Evolutionary conservation across 2,329 filamentous ascomycete species (phyloP).

Genomic region (Cladosporium cucumerinum): DNA sequence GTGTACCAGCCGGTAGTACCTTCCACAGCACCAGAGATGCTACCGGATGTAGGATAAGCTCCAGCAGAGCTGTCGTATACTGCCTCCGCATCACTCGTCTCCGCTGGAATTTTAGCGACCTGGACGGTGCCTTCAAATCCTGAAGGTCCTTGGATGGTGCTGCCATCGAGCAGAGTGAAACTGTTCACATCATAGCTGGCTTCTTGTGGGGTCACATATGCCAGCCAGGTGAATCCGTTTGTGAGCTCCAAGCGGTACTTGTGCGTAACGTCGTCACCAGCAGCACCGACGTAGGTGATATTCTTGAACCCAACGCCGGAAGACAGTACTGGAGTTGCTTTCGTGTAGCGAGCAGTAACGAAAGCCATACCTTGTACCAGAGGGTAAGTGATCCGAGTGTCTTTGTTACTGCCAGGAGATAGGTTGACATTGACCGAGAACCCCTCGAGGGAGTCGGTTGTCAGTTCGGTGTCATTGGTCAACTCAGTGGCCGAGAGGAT

Average conservation of each 20-base stretch:
- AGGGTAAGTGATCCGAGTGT: constrained; percentile 69
- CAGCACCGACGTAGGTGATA: constrained; percentile 51
- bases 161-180: constrained; percentile 66
- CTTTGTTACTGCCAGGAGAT: constrained; percentile 43
- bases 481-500: constrained; percentile 77
- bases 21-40: constrained; percentile 60
- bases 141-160: constrained; percentile 60
- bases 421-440: constrained; percentile 69
- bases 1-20: constrained; percentile 66
- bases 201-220: constrained; percentile 68
- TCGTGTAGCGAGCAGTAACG: constrained; percentile 71
- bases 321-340: constrained; percentile 68
- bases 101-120: constrained; percentile 68
- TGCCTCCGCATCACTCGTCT: constrained; percentile 54
- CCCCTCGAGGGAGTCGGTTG: constrained; percentile 50
- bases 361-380: constrained; percentile 88
- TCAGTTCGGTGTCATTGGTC: constrained; percentile 55
- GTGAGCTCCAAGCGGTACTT: constrained; percentile 75
- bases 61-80: constrained; percentile 74
- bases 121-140: constrained; percentile 79
- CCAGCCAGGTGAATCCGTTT: constrained; percentile 69
- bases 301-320: constrained; percentile 70
- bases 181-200: constrained; percentile 51
- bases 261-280: constrained; percentile 60
- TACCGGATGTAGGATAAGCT: constrained; percentile 65